phyloP scores from a whole-genome alignment of 805 yeast species.

The Schizosaccharomyces japonicus region DNA sequence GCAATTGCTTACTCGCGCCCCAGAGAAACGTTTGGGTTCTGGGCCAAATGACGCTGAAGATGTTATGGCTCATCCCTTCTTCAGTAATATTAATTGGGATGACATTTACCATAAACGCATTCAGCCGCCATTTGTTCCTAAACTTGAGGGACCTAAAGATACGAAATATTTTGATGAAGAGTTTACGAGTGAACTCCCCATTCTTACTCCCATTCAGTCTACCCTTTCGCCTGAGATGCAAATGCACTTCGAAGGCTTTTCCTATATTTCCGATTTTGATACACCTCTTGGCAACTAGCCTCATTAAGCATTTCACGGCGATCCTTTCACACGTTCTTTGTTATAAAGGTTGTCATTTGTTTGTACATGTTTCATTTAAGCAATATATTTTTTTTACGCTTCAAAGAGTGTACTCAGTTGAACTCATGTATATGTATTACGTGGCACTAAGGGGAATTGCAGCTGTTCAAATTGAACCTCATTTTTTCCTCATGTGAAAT shows the following conservation, averaged over 20 bases:
- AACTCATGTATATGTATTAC: too few relatives aligned
- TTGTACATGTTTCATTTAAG: too few relatives aligned
- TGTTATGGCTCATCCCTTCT: slow-evolving; percentile 87
- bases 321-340: too few relatives aligned
- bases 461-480: too few relatives aligned
- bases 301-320: too few relatives aligned
- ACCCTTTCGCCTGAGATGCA: slow-evolving; percentile 68
- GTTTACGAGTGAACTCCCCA: slow-evolving; percentile 82
- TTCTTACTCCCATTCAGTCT: slow-evolving; percentile 82
- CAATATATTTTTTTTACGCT: too few relatives aligned
- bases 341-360: too few relatives aligned
- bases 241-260: slow-evolving; percentile 92
- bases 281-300: not conserved
- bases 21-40: slow-evolving; percentile 58
- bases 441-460: too few relatives aligned
- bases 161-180: slow-evolving; percentile 72
- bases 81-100: slow-evolving; percentile 71
- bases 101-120: slow-evolving; percentile 50
- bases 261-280: slow-evolving; percentile 37
- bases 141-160: slow-evolving; percentile 66
- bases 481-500: too few relatives aligned
- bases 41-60: slow-evolving; percentile 77
- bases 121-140: slow-evolving; percentile 78
- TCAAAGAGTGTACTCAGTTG: too few relatives aligned
- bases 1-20: slow-evolving; percentile 75